Evolutionary conservation across 768 basidiomycete genomes (phyloP).

Genomic region (Phlebiopsis flavidoalba): DNA sequence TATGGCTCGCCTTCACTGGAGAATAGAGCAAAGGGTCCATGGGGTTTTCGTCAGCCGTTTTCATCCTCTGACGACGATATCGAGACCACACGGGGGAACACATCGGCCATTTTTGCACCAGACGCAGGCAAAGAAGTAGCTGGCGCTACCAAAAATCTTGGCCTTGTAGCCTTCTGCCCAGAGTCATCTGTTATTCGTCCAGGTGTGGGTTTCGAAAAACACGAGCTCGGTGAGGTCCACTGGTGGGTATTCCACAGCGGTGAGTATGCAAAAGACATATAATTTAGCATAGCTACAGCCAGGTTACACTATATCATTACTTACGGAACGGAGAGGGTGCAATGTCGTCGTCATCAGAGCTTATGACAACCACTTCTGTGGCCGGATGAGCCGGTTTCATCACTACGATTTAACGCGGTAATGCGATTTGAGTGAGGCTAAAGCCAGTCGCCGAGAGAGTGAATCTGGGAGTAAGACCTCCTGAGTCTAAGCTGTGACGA

Average conservation of each 20-base stretch:
- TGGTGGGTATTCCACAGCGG: no score
- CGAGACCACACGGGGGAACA: background rate
- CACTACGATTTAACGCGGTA: background rate
- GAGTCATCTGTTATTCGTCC: background rate
- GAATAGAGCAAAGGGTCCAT: background rate
- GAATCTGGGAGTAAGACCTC: background rate
- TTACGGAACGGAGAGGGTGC: no score
- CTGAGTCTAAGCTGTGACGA: background rate
- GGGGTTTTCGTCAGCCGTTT: background rate
- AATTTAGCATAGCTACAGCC: no score
- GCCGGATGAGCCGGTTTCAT: background rate
- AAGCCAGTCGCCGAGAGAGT: no score
- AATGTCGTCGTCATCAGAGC: conserved; percentile 26
- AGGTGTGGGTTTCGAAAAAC: background rate
- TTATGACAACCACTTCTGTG: conserved; percentile 24
- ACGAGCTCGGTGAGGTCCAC: no score
- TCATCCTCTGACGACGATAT: background rate
- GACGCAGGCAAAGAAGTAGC: background rate
- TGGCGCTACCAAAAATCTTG: background rate
- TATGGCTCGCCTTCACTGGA: conserved; percentile 13
- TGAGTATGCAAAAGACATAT: no score
- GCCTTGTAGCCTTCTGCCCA: background rate
- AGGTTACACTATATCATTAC: no score
- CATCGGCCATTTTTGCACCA: background rate
- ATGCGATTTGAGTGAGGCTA: no score